A percentile compares a stretch with the other conserved stretches of the same genome.
Evolutionary conservation across 768 basidiomycete species (phyloP).

Genomic region (Mycena chlorophos): DNA sequence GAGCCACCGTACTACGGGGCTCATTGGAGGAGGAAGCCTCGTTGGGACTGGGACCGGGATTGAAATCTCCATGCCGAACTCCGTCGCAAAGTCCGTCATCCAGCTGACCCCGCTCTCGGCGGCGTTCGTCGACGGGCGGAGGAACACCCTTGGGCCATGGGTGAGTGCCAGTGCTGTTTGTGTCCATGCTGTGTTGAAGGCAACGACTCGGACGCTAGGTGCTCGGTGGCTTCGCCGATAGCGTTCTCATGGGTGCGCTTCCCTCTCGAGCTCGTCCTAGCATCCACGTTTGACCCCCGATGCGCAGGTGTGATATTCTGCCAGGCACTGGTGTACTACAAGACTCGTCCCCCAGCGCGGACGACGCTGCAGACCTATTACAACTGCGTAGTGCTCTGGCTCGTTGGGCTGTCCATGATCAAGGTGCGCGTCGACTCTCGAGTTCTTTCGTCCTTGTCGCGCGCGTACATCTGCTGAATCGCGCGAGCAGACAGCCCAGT

Average conservation of each 20-base stretch:
- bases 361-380: conserved; percentile 6
- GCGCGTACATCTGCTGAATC: too few relatives aligned
- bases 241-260: conserved; percentile 18
- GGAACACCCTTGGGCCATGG: conserved; percentile 18
- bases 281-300: not conserved
- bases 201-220: conserved; percentile 3
- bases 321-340: conserved; percentile 3
- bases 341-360: not conserved
- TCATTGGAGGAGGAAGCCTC: too few relatives aligned
- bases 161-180: not conserved
- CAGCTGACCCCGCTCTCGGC: conserved; percentile 15
- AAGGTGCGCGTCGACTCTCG: not conserved
- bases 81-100: conserved; percentile 12
- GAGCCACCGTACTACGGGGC: too few relatives aligned
- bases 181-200: not conserved
- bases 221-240: conserved; percentile 17
- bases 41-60: too few relatives aligned
- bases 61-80: too few relatives aligned
- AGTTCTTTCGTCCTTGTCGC: not conserved
- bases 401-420: conserved; percentile 3
- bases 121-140: conserved; percentile 15
- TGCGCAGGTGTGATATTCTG: conserved; percentile 8
- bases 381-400: conserved; percentile 2
- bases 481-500: not conserved
- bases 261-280: not conserved